Evolutionary conservation across 371 early-diverging fungal genomes (phyloP), one percentile per base, ranked within the genome.

Genomic region (Dichotomocladium elegans): DNA sequence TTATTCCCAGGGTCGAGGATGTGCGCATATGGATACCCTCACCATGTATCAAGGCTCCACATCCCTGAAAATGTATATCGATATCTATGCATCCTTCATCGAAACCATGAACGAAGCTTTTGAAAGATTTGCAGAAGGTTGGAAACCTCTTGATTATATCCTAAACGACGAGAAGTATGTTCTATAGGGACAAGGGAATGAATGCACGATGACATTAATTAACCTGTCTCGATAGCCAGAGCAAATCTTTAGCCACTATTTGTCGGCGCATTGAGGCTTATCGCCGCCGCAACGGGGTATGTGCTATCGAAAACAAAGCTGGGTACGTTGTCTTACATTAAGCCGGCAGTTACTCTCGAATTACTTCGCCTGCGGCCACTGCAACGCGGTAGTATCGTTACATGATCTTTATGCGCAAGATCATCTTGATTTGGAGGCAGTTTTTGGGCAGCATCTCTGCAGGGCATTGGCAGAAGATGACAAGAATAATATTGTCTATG

Each of bases 1-100:
- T 24, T 73, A 73, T 34, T 19, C 58, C 4, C 40, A 49, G 21
- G 74, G 74, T 3, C 58, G 74, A 9, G 47, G 59, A 19, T 73
- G 74, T 22, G 14, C 35, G 4, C 74, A 73, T 51, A n/a, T 60
- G 10, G 33, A 49, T 8, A 15, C 21, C 7, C 51, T 73, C 49
- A 37, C 12, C 12, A 66, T 73, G 67, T 44, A 55, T 5, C 58
- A 67, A 47, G 41, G 53, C 15, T 8, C 15, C 2, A 28, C 25
- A 15, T 2, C 29, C 0, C 9, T 55, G 1, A 24, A 15, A 1
- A 27, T 24, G 0, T 61, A 53, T 15, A 5, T 59, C 24, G 21
- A 40, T 0, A 5, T 64, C 0, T 65, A 68, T 27, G 17, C 12
- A 8, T 19, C 49, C 1, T 57, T 61, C 9, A 47, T 68, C 4